Evolutionary conservation across 306 rosid genomes (phyloP).

Genomic region (Trichosanthes truncata): DNA sequence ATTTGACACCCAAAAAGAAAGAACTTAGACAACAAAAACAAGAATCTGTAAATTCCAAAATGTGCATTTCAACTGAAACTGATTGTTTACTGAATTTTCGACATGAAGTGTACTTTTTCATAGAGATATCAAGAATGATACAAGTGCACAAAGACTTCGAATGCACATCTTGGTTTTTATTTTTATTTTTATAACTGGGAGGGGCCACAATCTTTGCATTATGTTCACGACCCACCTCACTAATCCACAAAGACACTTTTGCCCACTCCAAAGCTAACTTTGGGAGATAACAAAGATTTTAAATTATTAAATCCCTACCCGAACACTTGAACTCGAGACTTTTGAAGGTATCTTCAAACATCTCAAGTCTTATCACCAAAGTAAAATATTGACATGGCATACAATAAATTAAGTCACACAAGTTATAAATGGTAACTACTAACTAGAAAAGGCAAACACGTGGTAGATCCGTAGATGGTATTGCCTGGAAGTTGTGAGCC

Average conservation of each 20-base stretch:
- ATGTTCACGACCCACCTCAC: not conserved
- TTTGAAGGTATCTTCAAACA: too few species aligned
- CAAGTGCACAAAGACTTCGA: not conserved
- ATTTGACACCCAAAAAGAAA: not conserved
- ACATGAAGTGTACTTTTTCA: not conserved
- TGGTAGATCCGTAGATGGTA: too few species aligned
- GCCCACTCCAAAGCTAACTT: not conserved
- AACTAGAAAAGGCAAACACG: not conserved
- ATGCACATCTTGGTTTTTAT: not conserved
- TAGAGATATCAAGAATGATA: not conserved
- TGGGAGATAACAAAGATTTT: not conserved
- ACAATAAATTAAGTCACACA: too few species aligned
- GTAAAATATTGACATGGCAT: too few species aligned
- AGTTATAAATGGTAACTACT: not conserved
- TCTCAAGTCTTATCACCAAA: too few species aligned
- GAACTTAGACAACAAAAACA: not conserved
- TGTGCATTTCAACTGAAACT: not conserved
- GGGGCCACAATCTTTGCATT: not conserved
- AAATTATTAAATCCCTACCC: not conserved
- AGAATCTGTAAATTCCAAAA: not conserved
- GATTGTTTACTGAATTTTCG: not conserved
- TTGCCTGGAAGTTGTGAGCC: too few species aligned
- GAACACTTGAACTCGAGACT: not conserved
- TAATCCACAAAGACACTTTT: not conserved
- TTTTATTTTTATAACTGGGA: not conserved